These are phyloP conservation scores for Daedaleopsis nitida DNA, from an alignment of 768 basidiomycete species.

Conservation along the genomic window DNA sequence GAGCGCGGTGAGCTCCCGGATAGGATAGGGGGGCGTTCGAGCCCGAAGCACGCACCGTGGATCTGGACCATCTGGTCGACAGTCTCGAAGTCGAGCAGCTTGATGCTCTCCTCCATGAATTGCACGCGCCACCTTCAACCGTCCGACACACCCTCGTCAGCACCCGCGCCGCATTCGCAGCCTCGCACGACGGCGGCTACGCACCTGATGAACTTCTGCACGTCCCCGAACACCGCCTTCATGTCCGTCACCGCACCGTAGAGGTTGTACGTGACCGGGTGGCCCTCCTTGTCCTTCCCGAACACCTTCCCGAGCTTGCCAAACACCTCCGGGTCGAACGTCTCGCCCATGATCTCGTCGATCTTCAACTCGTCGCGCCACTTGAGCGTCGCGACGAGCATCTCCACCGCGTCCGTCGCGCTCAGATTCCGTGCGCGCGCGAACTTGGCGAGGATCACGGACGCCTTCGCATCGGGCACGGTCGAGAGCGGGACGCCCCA, in stretches of 20 bases:
- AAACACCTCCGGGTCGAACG: constrained; percentile 33
- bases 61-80: constrained; percentile 74
- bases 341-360: constrained; percentile 57
- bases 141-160: background rate
- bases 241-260: constrained; percentile 73
- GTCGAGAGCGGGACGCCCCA: constrained; percentile 67
- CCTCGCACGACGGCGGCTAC: constrained; percentile 1
- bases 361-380: constrained; percentile 76
- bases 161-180: background rate
- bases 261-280: constrained; percentile 79
- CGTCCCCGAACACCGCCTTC: constrained; percentile 74
- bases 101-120: constrained; percentile 71
- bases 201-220: constrained; percentile 74
- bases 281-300: constrained; percentile 71
- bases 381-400: constrained; percentile 55
- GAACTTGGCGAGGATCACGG: constrained; percentile 50
- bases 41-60: constrained; percentile 57
- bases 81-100: constrained; percentile 68
- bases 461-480: constrained; percentile 59
- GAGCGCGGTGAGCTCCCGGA: too few species aligned
- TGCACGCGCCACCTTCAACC: constrained; percentile 70
- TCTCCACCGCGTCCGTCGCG: background rate
- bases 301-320: constrained; percentile 62
- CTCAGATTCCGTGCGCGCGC: constrained; percentile 1
- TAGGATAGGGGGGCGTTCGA: too few species aligned